Percentiles rank a stretch among this genome's conserved stretches.
These are phyloP conservation scores for Penicillium sp. DNA, from an alignment of 2,329 filamentous ascomycete species.

Conservation along the genomic window DNA sequence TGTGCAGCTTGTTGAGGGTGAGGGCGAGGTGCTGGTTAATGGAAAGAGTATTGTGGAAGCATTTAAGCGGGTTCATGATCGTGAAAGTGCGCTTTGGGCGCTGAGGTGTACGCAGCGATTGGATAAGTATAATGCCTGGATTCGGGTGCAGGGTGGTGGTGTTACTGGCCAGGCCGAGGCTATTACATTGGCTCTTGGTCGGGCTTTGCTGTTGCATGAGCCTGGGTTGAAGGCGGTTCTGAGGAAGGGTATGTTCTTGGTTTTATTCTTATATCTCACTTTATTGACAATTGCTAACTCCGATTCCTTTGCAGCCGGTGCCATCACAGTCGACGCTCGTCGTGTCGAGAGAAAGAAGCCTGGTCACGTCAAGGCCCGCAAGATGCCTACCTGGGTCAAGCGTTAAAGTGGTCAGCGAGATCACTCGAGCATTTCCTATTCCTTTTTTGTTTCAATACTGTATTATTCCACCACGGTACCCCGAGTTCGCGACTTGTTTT, in stretches of 20 bases:
- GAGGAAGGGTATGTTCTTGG: constrained; percentile 71
- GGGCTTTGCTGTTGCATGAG: constrained; percentile 86
- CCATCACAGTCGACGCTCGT: constrained; percentile 85
- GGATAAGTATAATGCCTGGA: constrained; percentile 98
- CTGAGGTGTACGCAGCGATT: constrained; percentile 77
- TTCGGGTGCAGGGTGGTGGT: constrained; percentile 77
- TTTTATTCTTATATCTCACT: not conserved
- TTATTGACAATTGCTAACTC: constrained; percentile 19
- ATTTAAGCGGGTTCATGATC: constrained; percentile 87
- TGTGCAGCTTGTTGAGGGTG: constrained; percentile 88
- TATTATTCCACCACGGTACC: constrained; percentile 28
- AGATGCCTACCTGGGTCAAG: constrained; percentile 99
- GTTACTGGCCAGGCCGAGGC: constrained; percentile 95
- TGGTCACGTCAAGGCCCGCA: constrained; percentile 92
- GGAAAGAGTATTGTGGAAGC: constrained; percentile 78
- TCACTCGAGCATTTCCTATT: constrained; percentile 12
- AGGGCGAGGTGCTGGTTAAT: constrained; percentile 86
- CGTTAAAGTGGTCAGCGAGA: constrained; percentile 45
- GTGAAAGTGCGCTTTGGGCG: constrained; percentile 91
- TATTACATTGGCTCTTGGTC: constrained; percentile 83
- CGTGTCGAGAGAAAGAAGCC: constrained; percentile 98
- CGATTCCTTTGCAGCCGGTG: constrained; percentile 66
- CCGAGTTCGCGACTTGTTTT: constrained; percentile 27
- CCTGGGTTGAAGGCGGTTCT: constrained; percentile 84
- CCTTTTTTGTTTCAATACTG: constrained; percentile 28